Base-by-base conservation (phyloP, 1,139 yeast genomes). In the Pneumocystis jirovecii region DNA sequence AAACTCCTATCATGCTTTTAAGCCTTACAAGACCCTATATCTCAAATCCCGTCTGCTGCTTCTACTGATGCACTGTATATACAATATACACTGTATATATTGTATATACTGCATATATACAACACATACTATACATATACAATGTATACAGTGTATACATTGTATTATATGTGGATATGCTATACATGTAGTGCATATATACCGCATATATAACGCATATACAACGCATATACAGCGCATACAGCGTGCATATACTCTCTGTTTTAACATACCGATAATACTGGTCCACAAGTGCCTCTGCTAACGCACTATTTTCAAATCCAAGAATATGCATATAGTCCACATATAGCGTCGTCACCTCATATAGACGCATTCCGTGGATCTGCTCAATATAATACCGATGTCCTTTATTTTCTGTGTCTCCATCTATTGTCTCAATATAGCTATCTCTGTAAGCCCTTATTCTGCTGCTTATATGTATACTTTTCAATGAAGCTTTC, bases 211-310 rank as follows among this genome's bases (percentile, higher is more conserved):
- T 40, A 40, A 2, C 15, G 19, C 44, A 40, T 37, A 37, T 37
- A 37, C 34, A 3, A 5, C 34, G 34, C 34, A 31, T 31, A 31
- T 31, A 31, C 34, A 3, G 5, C 5, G 34, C 34, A 31, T 5
- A 31, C 34, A 3, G 34, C 5, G 34, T 31, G 34, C 34, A 31
- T 31, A 31, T 5, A n/a, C n/a, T n/a, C n/a, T n/a, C n/a, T n/a
- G n/a, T 21, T 21, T 19, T 59, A 12, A 87, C 78, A 77, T 93
- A 91, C 74, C 98, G 83, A 75, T 90, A 93, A 75, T 88, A 95
- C 74, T 93, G 97, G 69, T 89, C 96, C 64, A 85, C 81, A 67
- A 91, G 85, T 59, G 98, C 98, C 67, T 86, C 82, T 1, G 97
- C 96, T 70, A 95, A 79, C 25, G 89, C 91, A 65, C 96, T 96